Evolutionary conservation across 164 flowering plant species (phyloP).

Genomic region (Houttuynia cordata): DNA sequence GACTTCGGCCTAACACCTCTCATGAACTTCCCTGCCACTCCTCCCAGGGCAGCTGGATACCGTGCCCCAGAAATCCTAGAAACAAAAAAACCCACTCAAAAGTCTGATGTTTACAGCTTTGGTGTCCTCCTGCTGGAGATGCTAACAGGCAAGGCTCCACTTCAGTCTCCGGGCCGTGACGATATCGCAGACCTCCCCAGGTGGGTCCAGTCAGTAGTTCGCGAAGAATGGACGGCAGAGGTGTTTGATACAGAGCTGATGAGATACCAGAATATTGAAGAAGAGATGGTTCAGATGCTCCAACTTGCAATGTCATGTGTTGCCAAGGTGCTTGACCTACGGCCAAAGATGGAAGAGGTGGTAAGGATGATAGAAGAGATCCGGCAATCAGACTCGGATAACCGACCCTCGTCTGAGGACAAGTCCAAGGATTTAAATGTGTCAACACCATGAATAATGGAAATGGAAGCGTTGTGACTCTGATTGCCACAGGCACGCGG

Average conservation of each 20-base stretch:
- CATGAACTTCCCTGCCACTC: conserved; percentile 50
- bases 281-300: conserved; percentile 79
- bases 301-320: conserved; percentile 71
- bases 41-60: conserved; percentile 56
- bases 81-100: conserved; percentile 62
- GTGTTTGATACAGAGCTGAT: conserved; percentile 78
- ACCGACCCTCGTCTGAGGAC: conserved; percentile 25
- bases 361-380: conserved; percentile 26
- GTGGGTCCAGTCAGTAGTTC: conserved; percentile 78
- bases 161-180: conserved; percentile 54
- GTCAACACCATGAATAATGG: conserved; percentile 22
- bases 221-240: conserved; percentile 86
- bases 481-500: too few relatives aligned
- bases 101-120: conserved; percentile 84
- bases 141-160: conserved; percentile 77
- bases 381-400: conserved; percentile 23
- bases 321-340: conserved; percentile 17
- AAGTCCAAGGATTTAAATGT: conserved; percentile 21
- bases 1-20: conserved; percentile 73
- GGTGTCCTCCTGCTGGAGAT: conserved; percentile 82
- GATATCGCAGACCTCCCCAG: conserved; percentile 84
- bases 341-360: conserved; percentile 27
- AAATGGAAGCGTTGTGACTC: too few relatives aligned
- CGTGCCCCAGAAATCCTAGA: conserved; percentile 86
- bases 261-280: conserved; percentile 53